A percentile compares a stretch with the other conserved stretches of the same genome.
Evolutionary conservation across 148 eudicot species (phyloP).

Genomic region (Bassia scoparia): DNA sequence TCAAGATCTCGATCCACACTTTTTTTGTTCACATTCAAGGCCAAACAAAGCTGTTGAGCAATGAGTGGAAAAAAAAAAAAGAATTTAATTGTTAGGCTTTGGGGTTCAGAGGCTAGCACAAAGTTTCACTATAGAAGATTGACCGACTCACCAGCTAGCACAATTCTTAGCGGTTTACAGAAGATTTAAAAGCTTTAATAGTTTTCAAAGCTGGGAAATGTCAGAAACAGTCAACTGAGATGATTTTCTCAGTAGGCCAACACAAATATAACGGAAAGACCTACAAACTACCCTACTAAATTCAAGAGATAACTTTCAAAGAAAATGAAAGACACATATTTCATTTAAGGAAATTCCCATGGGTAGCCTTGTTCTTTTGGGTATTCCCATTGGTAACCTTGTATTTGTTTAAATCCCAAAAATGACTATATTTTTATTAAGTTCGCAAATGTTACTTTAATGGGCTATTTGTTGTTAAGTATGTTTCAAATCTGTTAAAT

Average conservation of each 20-base stretch:
- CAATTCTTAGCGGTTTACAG: too few species aligned
- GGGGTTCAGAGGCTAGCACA: neutral
- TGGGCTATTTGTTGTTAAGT: too few species aligned
- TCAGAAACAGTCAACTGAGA: neutral
- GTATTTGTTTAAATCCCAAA: too few species aligned
- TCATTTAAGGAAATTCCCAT: too few species aligned
- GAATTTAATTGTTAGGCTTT: too few species aligned
- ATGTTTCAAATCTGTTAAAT: too few species aligned
- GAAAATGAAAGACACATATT: too few species aligned
- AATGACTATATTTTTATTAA: too few species aligned
- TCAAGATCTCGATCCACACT: slow-evolving; percentile 95
- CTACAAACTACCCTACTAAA: neutral
- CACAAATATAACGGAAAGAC: neutral
- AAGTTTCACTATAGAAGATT: neutral
- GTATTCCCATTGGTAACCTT: too few species aligned
- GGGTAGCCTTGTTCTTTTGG: too few species aligned
- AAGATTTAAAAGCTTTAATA: neutral
- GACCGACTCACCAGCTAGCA: neutral
- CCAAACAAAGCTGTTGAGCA: slow-evolving; percentile 70
- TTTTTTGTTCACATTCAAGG: slow-evolving; percentile 81
- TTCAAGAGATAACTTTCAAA: neutral
- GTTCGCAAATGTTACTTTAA: too few species aligned
- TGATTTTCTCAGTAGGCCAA: neutral
- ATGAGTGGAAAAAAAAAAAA: neutral
- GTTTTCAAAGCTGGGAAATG: neutral